Base-by-base conservation (phyloP, 1,284 basidiomycete genomes). In the Hortiboletus rubellus region DNA sequence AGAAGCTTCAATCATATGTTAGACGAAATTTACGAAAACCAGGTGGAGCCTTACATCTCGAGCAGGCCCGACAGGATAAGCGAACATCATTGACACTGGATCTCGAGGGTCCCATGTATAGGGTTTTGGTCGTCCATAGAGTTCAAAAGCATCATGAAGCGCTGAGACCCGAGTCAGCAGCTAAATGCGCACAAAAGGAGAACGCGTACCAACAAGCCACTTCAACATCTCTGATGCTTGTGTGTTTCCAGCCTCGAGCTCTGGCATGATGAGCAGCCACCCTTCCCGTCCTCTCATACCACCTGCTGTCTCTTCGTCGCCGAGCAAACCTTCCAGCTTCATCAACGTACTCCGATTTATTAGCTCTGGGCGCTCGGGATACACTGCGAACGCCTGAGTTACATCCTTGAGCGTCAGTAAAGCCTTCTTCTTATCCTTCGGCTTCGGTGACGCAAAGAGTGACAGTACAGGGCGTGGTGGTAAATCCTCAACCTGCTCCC, bases 291-390 rank as follows among this genome's bases (percentile, higher is more conserved):
- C 73, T 60, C 77, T 79, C 82, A 90, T 85, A 6, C 72, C 72
- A 12, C 79, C 82, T 11, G 84, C 85, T 36, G 82, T 73, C 15
- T 93, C 89, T 65, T 94, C 91, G 38, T 89, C 86, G 5, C 89
- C 89, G 53, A 96, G 79, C 31, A 79, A 74, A 18, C 92, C 94
- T 65, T 96, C 93, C 11, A 96, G 71, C 72, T 97, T 97, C 75
- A 96, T 87, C 61, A 97, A 76, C 7, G 92, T 94, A 64, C 92
- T 94, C 64, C 86, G 81, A 57, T 82, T 87, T 69, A 97, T 94
- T 59, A 96, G 76, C 63, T 94, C 92, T n/a, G 92, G 91, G n/a
- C 91, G 83, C 69, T 97, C 95, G 2, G 95, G 95, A 72, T 95
- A 98, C 6, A 97, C 92, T 3, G 92, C 92, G 69, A 95, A 96